A percentile compares a stretch with the other conserved stretches of the same genome.
phyloP scores from a whole-genome alignment of 257 asterid genomes.

The Fraxinus excelsior region DNA sequence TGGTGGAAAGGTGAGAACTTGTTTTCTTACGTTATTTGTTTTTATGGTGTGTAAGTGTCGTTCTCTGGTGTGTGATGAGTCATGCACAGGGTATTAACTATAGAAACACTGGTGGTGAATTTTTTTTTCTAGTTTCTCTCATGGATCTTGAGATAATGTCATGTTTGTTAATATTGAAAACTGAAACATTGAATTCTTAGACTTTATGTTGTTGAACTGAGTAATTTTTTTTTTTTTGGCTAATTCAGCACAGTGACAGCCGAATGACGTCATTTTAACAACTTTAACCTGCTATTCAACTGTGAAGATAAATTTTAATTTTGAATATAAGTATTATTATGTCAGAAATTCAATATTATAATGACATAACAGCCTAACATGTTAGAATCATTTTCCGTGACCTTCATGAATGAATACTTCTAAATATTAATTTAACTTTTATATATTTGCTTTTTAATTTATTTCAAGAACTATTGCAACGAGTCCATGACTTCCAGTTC shows the following conservation, averaged over 20 bases:
- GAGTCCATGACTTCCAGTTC: not conserved
- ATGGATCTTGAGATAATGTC: not conserved
- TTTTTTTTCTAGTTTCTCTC: constrained; percentile 14
- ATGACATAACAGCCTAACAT: not conserved
- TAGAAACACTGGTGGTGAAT: not conserved
- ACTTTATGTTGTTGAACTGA: not conserved
- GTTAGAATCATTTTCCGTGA: not conserved
- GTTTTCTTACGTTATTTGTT: constrained; percentile 18
- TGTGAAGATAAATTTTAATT: not conserved
- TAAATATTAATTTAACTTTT: no score
- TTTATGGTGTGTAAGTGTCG: constrained; percentile 14
- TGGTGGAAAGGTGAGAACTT: constrained; percentile 73
- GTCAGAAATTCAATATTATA: not conserved
- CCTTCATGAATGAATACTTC: not conserved
- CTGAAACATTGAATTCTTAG: not conserved
- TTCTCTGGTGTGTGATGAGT: not conserved
- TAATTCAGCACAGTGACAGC: not conserved
- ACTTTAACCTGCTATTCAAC: not conserved
- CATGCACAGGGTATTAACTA: not conserved
- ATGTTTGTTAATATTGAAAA: not conserved
- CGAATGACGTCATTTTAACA: not conserved
- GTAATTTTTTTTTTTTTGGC: not conserved
- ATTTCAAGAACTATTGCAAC: not conserved
- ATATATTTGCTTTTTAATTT: no score
- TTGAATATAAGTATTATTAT: not conserved